These are phyloP conservation scores for Trametopsis cervina DNA, from an alignment of 768 basidiomycete genomes.

Conservation along the genomic window DNA sequence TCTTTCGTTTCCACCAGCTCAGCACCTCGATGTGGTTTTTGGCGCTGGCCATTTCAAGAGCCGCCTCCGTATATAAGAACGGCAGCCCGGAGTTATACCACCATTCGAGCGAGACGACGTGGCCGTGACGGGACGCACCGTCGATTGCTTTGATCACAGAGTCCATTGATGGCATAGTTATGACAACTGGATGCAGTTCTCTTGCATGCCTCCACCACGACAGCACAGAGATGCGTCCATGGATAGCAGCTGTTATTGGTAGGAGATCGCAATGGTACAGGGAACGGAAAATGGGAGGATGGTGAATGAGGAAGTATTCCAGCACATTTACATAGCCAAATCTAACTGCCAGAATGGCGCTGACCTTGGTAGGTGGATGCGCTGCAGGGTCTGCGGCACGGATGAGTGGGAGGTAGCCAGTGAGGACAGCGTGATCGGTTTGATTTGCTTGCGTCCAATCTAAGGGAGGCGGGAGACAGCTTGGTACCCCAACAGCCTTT, in stretches of 20 bases:
- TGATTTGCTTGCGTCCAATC: conserved; percentile 68
- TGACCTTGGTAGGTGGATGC: conserved; percentile 61
- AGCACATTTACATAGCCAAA: conserved; percentile 76
- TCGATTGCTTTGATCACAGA: conserved; percentile 69
- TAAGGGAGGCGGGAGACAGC: conserved; percentile 53
- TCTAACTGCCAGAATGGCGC: conserved; percentile 59
- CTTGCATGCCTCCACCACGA: conserved; percentile 75
- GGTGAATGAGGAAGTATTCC: conserved; percentile 61
- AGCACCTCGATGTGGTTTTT: conserved; percentile 72
- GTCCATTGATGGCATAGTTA: conserved; percentile 45
- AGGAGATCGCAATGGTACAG: conserved; percentile 64
- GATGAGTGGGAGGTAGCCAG: conserved; percentile 52
- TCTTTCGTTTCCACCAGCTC: conserved; percentile 76
- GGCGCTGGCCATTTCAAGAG: conserved; percentile 73
- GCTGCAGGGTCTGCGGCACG: conserved; percentile 48
- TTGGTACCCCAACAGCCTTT: conserved; percentile 69
- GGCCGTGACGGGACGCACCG: conserved; percentile 71
- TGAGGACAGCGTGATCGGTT: conserved; percentile 69
- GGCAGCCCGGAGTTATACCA: conserved; percentile 62
- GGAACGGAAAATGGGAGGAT: conserved; percentile 56
- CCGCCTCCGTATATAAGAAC: conserved; percentile 72
- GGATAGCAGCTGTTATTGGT: conserved; percentile 69
- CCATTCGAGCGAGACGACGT: conserved; percentile 73
- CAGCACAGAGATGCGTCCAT: conserved; percentile 67
- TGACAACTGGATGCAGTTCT: conserved; percentile 51